Conservation (phyloP, 345 rosid genomes). For the Eucalyptus decipiens region DNA sequence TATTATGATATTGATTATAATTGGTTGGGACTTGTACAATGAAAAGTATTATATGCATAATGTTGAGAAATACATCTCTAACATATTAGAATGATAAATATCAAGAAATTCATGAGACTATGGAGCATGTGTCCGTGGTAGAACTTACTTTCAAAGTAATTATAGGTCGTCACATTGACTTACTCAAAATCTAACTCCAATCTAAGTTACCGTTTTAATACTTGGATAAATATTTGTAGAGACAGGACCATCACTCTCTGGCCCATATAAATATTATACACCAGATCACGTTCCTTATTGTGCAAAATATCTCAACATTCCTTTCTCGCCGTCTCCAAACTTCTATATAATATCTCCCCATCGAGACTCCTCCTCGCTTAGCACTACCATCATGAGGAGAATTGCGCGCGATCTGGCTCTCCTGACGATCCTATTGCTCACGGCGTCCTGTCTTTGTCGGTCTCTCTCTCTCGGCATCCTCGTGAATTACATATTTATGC, state of each 20-base stretch:
- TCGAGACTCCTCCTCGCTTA: neutral
- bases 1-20: neutral
- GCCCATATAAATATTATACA: neutral
- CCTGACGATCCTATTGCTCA: neutral
- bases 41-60: neutral
- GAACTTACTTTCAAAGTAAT: too few relatives aligned
- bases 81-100: neutral
- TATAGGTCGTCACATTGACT: neutral
- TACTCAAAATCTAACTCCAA: too few relatives aligned
- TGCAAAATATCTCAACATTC: neutral
- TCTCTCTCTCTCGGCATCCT: neutral
- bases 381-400: neutral
- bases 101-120: too few relatives aligned
- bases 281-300: neutral
- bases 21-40: neutral
- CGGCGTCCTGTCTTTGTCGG: neutral
- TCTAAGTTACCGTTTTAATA: neutral
- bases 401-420: neutral
- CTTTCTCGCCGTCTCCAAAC: neutral
- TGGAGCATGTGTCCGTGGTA: too few relatives aligned
- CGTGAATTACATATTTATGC: neutral
- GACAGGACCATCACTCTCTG: neutral
- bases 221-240: neutral
- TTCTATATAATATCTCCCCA: neutral
- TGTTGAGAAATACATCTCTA: neutral